Evolutionary conservation across 2,329 filamentous ascomycete species (phyloP).

Genomic region (Fusarium chlamydosporum): DNA sequence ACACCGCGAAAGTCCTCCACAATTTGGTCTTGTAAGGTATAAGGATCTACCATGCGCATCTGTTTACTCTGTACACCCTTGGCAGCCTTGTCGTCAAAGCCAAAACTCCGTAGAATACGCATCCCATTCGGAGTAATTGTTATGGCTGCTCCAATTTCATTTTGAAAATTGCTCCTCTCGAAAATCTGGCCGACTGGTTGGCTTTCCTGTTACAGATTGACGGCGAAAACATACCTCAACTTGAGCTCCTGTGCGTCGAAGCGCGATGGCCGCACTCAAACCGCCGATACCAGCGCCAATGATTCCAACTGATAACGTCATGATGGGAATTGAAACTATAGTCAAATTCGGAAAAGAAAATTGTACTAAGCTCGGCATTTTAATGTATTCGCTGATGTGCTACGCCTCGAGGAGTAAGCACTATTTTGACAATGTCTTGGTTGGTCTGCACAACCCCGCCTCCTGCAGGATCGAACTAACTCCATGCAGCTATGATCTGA

Average conservation of each 20-base stretch:
- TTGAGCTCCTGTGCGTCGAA: neutral
- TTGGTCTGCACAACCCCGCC: neutral
- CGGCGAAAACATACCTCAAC: neutral
- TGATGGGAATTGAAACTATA: neutral
- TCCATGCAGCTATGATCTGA: neutral
- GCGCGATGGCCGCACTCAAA: neutral
- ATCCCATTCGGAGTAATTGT: neutral
- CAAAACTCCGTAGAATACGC: neutral
- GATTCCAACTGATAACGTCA: neutral
- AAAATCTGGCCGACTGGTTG: neutral
- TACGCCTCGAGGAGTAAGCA: neutral
- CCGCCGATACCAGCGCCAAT: neutral
- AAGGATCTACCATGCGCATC: slow-evolving; percentile 13
- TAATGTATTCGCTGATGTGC: neutral
- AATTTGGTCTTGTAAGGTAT: neutral
- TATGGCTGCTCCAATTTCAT: slow-evolving; percentile 9
- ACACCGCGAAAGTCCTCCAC: neutral
- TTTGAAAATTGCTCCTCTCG: slow-evolving; percentile 1
- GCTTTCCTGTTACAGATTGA: accelerated
- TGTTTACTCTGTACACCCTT: slow-evolving; percentile 2
- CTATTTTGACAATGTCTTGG: neutral
- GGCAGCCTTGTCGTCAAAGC: neutral
- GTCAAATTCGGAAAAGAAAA: too few species aligned
- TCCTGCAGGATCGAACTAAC: neutral
- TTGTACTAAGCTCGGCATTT: neutral